These are phyloP conservation scores for Boletus pseudo-olivaceus DNA, from an alignment of 768 basidiomycete species.

Conservation along the genomic window DNA sequence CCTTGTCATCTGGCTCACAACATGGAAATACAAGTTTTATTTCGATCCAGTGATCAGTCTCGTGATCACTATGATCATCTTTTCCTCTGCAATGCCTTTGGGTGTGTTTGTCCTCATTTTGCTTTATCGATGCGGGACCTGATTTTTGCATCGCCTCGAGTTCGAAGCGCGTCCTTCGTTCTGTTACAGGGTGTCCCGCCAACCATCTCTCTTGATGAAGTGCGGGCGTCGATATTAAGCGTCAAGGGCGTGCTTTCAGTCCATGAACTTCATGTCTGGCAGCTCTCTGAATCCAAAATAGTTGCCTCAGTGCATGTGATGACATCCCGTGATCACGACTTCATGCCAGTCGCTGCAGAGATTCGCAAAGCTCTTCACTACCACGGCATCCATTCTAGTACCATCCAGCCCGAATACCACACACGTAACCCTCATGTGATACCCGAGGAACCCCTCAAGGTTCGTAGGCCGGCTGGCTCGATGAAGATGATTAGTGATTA, in stretches of 20 bases:
- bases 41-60: conserved; percentile 92
- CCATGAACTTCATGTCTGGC: conserved; percentile 97
- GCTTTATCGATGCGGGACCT: neutral
- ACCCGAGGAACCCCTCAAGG: conserved; percentile 50
- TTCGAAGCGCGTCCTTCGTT: conserved; percentile 90
- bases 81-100: conserved; percentile 90
- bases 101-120: conserved; percentile 42
- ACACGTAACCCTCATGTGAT: conserved; percentile 30
- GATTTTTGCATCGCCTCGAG: conserved; percentile 36
- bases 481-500: neutral
- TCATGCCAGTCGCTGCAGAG: conserved; percentile 83
- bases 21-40: conserved; percentile 84
- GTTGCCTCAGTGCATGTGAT: conserved; percentile 96
- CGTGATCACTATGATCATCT: conserved; percentile 93
- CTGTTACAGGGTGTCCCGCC: conserved; percentile 91
- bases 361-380: conserved; percentile 84
- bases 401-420: conserved; percentile 88
- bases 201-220: conserved; percentile 84
- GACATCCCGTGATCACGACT: conserved; percentile 76
- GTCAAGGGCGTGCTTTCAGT: conserved; percentile 82
- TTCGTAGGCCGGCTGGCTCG: conserved; percentile 23
- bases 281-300: conserved; percentile 90
- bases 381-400: conserved; percentile 91
- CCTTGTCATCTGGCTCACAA: conserved; percentile 87
- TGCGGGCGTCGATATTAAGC: conserved; percentile 72